Evolutionary conservation across 306 rosid genomes (phyloP), one percentile per base, ranked within the genome.

Genomic region (Fagus sylvatica): DNA sequence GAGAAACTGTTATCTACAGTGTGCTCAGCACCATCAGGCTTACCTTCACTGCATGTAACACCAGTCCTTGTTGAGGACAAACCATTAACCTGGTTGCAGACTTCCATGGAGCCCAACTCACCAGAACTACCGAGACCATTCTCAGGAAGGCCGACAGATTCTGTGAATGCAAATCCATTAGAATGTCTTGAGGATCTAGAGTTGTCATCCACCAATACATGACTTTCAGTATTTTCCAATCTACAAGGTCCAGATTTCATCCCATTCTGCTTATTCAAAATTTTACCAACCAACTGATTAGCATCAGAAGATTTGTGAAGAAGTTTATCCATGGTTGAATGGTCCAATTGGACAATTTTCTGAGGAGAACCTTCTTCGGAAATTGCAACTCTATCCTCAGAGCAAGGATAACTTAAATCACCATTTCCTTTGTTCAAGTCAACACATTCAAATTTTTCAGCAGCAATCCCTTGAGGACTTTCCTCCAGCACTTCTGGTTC

Each of bases 401-500:
- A 66, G 79, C 39, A 61, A 46, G 75, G 76, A 77, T 75, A 55
- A 78, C 80, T 70, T 11, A 71, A 69, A 77, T 78, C 61, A 80
- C 81, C 88, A 83, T 76, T 84, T 82, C 67, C 75, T 32, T 74
- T 74, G 72, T 82, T 81, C 86, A 88, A 74, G 76, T 80, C 81
- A 75, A 53, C 40, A 62, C 56, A 34, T 77, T 64, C 87, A 37
- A 79, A 64, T 48, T 85, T 76, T 78, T 76, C 86, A 30, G 87
- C 72, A 80, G 76, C 76, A 80, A 78, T 72, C 68, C 59, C 90
- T 16, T 71, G 72, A n/a, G 62, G 81, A 87, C 54, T 79, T 80
- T 37, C 79, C 87, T 85, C 88, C 72, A 8, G 72, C 56, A 32
- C 82, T 84, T 87, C 85, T 36, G 72, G 79, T 79, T 80, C 87